Base-by-base conservation (phyloP, 345 rosid species). In the Populus deltoides region DNA sequence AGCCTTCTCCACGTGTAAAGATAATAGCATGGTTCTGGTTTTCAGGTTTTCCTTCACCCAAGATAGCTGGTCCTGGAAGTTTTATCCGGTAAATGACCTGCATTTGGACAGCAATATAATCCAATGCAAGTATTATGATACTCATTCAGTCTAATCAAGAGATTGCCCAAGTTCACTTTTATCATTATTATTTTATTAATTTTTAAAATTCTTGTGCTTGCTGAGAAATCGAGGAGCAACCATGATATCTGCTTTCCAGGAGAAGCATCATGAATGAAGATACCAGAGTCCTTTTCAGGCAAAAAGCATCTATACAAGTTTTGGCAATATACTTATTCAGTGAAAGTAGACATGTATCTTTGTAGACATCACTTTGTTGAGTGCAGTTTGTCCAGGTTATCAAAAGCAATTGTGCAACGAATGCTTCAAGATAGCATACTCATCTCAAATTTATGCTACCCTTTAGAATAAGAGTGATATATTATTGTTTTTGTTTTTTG, bases 41-140 rank as follows among this genome's bases (percentile, higher is more conserved):
- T 89, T 97, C 99, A 62, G 99, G 98, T 84, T 97, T 97, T 76
- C 99, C 99, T 84, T 97, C 99, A 61, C 99, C 99, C 87, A 97
- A 84, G 71, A 91, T 97, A 66, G 99, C 94, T 85, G 92, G 92
- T 77, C 99, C 99, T 4, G 99, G 99, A 84, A 97, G 98, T 83
- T 84, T 91, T 70, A 97, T 97, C 77, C 92, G 84, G 84, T 97
- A 97, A 79, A 97, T 90, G 81, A 92, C 96, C 99, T 97, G 90
- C 53, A 82, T 25, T 25, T 49, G 51, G 67, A 66, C n/a, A 70
- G 15, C 20, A 55, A 72, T 29, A 66, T 38, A n/a, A 22, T 70
- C 3, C 18, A 39, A 35, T 2, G 8, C 71, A 76, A 65, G 35
- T 39, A 27, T 41, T 18, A 55, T 36, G 18, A 76, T 22, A 24